phyloP scores from a whole-genome alignment of 129 eudicot species.

The Flaveria bidentis region DNA sequence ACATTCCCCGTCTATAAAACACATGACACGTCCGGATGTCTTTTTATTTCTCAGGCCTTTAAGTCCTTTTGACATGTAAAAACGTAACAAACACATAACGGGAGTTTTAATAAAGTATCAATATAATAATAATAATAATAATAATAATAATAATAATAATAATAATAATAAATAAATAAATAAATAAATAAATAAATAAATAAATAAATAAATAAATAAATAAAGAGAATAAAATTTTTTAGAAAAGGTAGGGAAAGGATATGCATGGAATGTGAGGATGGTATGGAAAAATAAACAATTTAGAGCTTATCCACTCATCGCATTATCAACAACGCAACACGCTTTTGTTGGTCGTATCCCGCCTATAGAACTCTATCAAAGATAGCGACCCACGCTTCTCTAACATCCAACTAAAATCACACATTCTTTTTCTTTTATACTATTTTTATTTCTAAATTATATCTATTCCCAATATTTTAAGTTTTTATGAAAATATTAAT shows the following conservation, averaged over 20 bases:
- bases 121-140: neutral
- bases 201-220: too few species aligned
- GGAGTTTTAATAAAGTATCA: neutral
- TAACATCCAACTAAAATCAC: conserved; percentile 22
- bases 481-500: too few species aligned
- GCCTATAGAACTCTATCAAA: conserved; percentile 20
- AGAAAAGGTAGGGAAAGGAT: conserved; percentile 19
- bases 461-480: too few species aligned
- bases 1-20: too few species aligned
- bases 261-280: conserved; percentile 29
- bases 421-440: too few species aligned
- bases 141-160: too few species aligned
- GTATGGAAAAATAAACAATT: conserved; percentile 26
- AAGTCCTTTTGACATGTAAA: too few species aligned
- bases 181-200: too few species aligned
- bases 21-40: too few species aligned
- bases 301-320: conserved; percentile 30
- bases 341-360: conserved; percentile 32
- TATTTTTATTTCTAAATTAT: too few species aligned
- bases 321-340: conserved; percentile 22
- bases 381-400: conserved; percentile 34
- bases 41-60: too few species aligned
- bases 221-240: neutral
- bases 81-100: neutral
- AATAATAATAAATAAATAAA: too few species aligned